These are phyloP conservation scores for Yueomyces sinensis DNA, from an alignment of 805 yeast species.

Conservation along the genomic window DNA sequence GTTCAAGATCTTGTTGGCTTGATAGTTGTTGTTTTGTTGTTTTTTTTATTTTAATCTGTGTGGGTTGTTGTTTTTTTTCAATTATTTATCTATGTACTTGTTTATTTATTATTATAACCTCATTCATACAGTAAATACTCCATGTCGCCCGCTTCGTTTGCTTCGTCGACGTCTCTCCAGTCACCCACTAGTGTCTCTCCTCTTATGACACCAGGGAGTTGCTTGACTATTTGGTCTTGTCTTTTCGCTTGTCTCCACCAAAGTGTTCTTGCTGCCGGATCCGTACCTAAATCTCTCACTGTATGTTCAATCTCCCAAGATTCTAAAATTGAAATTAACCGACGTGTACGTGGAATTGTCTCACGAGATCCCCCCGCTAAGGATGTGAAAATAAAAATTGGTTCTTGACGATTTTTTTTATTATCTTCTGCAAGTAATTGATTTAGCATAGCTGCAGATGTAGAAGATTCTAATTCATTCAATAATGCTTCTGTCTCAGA, in stretches of 20 bases:
- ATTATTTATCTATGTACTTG: too few species aligned
- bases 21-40: too few species aligned
- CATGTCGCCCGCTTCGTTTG: slow-evolving; percentile 65
- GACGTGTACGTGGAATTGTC: slow-evolving; percentile 62
- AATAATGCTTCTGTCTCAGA: slow-evolving; percentile 23
- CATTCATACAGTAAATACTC: slow-evolving; percentile 52
- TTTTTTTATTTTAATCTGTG: too few species aligned
- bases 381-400: slow-evolving; percentile 72
- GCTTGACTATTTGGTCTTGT: slow-evolving; percentile 24
- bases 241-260: slow-evolving; percentile 72
- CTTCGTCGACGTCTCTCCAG: slow-evolving; percentile 75
- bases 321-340: slow-evolving; percentile 57
- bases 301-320: slow-evolving; percentile 60
- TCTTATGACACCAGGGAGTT: slow-evolving; percentile 73
- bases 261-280: slow-evolving; percentile 68
- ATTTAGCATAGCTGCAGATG: slow-evolving; percentile 7
- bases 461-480: slow-evolving; percentile 14
- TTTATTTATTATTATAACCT: too few species aligned
- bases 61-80: too few species aligned
- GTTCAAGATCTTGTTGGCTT: too few species aligned
- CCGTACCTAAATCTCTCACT: slow-evolving; percentile 74
- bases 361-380: slow-evolving; percentile 77
- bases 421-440: slow-evolving; percentile 5
- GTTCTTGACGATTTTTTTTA: slow-evolving; percentile 23
- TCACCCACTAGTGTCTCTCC: slow-evolving; percentile 73